A percentile compares a stretch with the other conserved stretches of the same genome.
Evolutionary conservation across 2,329 filamentous ascomycete genomes (phyloP).

Genomic region (Emergomyces orientalis): DNA sequence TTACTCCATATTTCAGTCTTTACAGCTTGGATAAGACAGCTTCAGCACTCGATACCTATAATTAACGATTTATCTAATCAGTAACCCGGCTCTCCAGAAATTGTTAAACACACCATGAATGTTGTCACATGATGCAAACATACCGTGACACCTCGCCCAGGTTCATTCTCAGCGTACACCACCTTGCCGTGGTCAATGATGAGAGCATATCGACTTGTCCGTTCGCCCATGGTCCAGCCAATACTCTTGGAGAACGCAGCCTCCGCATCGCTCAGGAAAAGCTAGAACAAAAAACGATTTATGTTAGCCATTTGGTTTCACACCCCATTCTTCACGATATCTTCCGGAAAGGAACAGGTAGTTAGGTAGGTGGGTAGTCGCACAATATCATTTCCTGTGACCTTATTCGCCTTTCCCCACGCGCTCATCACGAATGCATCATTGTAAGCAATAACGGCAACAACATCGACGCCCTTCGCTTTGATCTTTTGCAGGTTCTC

Average conservation of each 20-base stretch:
- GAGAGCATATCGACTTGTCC: conserved; percentile 71
- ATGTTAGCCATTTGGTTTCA: conserved; percentile 5
- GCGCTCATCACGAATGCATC: conserved; percentile 81
- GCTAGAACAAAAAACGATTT: conserved; percentile 29
- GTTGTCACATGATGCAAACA: conserved; percentile 5
- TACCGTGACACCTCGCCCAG: conserved; percentile 23
- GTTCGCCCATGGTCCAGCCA: conserved; percentile 66
- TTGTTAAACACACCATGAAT: neutral
- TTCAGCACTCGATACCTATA: conserved; percentile 32
- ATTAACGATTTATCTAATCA: neutral
- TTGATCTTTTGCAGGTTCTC: conserved; percentile 60
- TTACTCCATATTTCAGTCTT: conserved; percentile 7
- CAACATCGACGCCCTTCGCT: conserved; percentile 70
- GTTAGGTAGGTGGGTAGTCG: conserved; percentile 18
- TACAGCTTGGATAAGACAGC: conserved; percentile 33
- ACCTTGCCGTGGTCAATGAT: conserved; percentile 77
- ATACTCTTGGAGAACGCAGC: conserved; percentile 67
- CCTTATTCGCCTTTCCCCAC: conserved; percentile 79
- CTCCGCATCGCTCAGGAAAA: conserved; percentile 68
- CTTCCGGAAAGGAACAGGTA: neutral
- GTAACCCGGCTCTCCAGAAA: neutral
- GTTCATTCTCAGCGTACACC: conserved; percentile 67
- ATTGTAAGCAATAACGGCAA: conserved; percentile 75
- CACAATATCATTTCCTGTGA: conserved; percentile 62
- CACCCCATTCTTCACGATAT: neutral